Conservation (phyloP, 1,284 basidiomycete genomes). For the Peniophora sp. region DNA sequence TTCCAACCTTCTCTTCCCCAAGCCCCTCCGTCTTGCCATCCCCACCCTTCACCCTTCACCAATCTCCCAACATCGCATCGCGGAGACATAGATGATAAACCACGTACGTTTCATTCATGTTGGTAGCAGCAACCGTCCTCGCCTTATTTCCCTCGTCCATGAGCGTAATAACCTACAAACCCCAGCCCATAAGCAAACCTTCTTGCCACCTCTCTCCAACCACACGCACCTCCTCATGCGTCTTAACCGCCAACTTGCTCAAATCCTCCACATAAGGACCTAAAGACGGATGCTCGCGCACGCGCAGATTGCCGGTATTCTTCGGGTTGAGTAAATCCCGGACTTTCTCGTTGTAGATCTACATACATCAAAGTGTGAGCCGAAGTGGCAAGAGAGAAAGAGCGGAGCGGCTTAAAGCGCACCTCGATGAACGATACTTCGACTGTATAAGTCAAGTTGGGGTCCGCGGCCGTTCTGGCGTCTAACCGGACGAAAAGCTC, state of each 20-base stretch:
- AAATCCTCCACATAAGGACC: conserved; percentile 98
- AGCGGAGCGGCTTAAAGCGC: conserved; percentile 8
- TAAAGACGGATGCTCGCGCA: conserved; percentile 91
- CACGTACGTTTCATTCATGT: conserved; percentile 96
- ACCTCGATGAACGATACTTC: conserved; percentile 98
- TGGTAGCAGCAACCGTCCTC: conserved; percentile 94
- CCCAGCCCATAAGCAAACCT: no score
- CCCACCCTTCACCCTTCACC: no score
- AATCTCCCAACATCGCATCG: no score
- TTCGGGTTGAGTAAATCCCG: conserved; percentile 95
- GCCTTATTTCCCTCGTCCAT: conserved; percentile 99
- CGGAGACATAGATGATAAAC: neutral
- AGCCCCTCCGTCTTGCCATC: no score
- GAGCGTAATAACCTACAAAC: conserved; percentile 98
- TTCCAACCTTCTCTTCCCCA: no score
- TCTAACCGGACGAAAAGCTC: conserved; percentile 86
- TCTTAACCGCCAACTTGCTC: conserved; percentile 87
- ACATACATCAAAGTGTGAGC: no score
- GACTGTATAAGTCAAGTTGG: conserved; percentile 77
- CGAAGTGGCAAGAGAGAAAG: neutral
- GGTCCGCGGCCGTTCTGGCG: conserved; percentile 55
- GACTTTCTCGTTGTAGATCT: conserved; percentile 99
- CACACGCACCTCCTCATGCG: conserved; percentile 85
- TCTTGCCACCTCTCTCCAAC: no score
- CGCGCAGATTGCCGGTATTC: conserved; percentile 92